These are phyloP conservation scores for Colletotrichum australisinense DNA, from an alignment of 2,329 filamentous ascomycete genomes.

Conservation along the genomic window DNA sequence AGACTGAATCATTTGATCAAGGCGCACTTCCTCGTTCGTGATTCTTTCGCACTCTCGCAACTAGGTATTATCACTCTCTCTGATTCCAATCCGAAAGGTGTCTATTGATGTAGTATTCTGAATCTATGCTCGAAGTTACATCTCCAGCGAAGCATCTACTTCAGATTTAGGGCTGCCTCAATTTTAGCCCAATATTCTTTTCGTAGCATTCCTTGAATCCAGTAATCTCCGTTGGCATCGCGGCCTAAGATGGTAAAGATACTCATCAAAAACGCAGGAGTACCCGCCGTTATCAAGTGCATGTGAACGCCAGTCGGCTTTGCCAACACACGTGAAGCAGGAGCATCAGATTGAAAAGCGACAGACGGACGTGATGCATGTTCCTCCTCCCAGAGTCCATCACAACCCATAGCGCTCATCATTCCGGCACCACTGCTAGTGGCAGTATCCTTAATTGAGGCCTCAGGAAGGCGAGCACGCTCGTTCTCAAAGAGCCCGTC, in stretches of 20 bases:
- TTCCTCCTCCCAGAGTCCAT: not conserved
- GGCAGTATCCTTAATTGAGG: not conserved
- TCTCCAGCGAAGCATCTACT: no score
- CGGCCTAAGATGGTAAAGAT: conserved; percentile 1
- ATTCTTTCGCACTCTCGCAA: no score
- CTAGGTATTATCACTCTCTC: no score
- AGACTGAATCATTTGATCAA: no score
- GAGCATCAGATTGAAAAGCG: not conserved
- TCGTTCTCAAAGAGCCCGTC: not conserved
- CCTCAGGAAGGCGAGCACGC: not conserved
- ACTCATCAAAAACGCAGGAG: conserved; percentile 1
- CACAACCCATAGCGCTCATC: not conserved
- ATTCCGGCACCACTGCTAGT: not conserved
- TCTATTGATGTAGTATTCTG: not conserved
- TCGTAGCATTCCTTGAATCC: not conserved
- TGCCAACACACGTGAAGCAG: not conserved
- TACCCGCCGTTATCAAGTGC: not conserved
- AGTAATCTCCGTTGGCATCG: conserved; percentile 4
- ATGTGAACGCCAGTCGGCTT: conserved; percentile 8
- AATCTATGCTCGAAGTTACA: not conserved
- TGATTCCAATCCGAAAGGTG: no score
- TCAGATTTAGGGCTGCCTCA: not conserved
- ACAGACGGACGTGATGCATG: not conserved
- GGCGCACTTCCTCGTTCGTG: no score
- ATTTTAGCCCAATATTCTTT: not conserved